Conservation (phyloP, 2,329 filamentous ascomycete genomes). For the Venturia asperata region DNA sequence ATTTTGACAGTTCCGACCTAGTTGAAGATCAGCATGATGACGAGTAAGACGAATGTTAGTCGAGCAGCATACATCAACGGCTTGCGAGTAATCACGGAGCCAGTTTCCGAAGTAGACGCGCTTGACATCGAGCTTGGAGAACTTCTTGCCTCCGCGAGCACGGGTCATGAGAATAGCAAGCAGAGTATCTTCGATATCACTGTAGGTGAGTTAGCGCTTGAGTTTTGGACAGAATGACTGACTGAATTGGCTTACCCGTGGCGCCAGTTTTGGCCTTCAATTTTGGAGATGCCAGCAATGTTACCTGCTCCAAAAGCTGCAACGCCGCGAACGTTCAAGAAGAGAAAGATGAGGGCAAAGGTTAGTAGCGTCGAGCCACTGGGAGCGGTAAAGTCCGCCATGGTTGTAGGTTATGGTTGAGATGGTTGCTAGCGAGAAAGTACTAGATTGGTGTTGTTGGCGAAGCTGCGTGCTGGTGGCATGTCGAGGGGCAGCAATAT, state of each 20-base stretch:
- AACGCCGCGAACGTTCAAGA: conserved; percentile 29
- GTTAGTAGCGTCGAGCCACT: conserved; percentile 1
- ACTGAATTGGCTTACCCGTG: conserved; percentile 29
- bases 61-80: conserved; percentile 39
- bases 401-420: not conserved
- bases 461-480: not conserved
- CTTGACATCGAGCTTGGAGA: conserved; percentile 79
- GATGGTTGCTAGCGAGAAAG: not conserved
- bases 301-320: conserved; percentile 83
- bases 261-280: conserved; percentile 72
- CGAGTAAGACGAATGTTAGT: conserved; percentile 9
- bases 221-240: not conserved
- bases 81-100: conserved; percentile 47
- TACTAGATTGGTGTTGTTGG: not conserved
- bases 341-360: conserved; percentile 3
- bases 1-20: conserved; percentile 74
- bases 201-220: not conserved
- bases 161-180: conserved; percentile 63
- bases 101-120: conserved; percentile 74
- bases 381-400: conserved; percentile 16
- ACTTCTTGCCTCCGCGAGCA: conserved; percentile 64
- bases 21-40: not conserved
- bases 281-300: conserved; percentile 70
- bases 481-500: not conserved
- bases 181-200: conserved; percentile 84